Evolutionary conservation across 257 asterid genomes (phyloP), one percentile per base, ranked within the genome.

Genomic region (Ocimum tenuiflorum): DNA sequence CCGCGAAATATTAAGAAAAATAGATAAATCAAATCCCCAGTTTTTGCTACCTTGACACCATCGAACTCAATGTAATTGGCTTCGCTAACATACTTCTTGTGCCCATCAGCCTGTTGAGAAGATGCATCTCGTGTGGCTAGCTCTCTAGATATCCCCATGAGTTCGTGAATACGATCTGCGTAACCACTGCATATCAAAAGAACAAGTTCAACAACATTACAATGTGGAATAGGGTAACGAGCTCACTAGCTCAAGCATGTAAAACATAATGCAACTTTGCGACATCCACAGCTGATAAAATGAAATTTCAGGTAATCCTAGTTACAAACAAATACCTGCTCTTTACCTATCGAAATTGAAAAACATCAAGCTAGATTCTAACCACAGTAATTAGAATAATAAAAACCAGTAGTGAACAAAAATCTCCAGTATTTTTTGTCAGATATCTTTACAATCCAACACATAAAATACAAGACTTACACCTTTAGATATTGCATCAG

Each of bases 91-190:
- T 88, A 90, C 65, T 94, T 94, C 82, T 83, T 86, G 73, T 80
- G 77, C 75, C 95, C 96, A 76, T 86, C 87, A 74, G 83, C 75
- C 65, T 80, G 94, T 69, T 79, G 78, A 60, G 90, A 81, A 74
- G 99, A 86, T 67, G 78, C 61, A 76, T 86, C 95, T 39, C 78
- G 85, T 47, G 75, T 74, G 65, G 86, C 74, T 68, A 94, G 86
- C 68, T 94, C 97, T 83, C 92, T 83, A 52, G 95, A 86, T 79
- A 90, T 73, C 70, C 82, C 79, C 88, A 94, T 66, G 82, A 94
- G 96, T 77, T 94, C 99, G 65, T 88, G 96, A 78, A 94, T 94
- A 65, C 99, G 97, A 82, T 86, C 97, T 67, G 99, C 99, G 29
- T 94, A 94, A 52, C 99, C 99, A 82, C 99, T 94, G 96, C 76